Base-by-base conservation (phyloP, 148 eudicot genomes). In the Rheum nobile region DNA sequence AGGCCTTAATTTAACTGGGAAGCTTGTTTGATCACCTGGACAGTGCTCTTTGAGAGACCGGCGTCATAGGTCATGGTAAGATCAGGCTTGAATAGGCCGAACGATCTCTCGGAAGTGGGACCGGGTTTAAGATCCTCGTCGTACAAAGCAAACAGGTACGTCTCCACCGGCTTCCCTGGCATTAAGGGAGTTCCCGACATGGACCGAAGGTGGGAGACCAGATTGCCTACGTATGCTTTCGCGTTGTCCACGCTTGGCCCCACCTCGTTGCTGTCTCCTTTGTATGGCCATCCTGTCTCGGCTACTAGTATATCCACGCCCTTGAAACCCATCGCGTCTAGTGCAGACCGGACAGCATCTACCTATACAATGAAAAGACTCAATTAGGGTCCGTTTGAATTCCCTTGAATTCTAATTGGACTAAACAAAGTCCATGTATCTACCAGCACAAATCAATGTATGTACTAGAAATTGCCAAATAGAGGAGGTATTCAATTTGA, bases 241-340 rank as follows among this genome's bases (percentile, higher is more conserved):
- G 98, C 97, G 71, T 94, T 94, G 22, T 89, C 90, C 22, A 85
- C 9, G 61, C 84, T 89, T 0, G 97, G 71, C 12, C 93, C 95
- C 6, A 88, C 89, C 78, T 93, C 98, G 34, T 80, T 86, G 41
- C 86, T 79, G 71, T 88, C 97, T 6, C 98, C 98, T 72, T 77
- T 82, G 76, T 89, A 91, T 2, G 98, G 84, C 98, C 98, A 94
- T 48, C 98, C 98, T 1, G 98, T 91, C 80, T 94, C 98, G 4
- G 98, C 93, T 5, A 91, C 93, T 55, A 88, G 85, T 68, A 94
- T 88, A 44, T 94, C 93, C 4, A 89, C 80, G 72, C 85, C 94
- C 80, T 84, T 87, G 75, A 79, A 88, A 26, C 97, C 97, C 83
- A 86, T 79, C 29, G 86, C 84, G 46, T 83, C 85, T 59, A 94